Conservation (phyloP, 1,284 basidiomycete species). For the Leccinum variabile region DNA sequence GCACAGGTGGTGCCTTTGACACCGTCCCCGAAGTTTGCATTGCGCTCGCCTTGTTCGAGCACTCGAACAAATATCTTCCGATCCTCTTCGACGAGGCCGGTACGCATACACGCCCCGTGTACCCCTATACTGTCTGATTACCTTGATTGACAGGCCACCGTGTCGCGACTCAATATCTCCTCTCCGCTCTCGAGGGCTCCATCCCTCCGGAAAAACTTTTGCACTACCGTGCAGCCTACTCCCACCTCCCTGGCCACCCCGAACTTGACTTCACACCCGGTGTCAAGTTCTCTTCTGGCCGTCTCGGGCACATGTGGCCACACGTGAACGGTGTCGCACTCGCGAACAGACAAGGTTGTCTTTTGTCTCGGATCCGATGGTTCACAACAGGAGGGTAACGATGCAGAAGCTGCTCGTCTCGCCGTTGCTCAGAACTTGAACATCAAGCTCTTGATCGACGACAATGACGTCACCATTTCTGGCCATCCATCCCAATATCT, state of each 20-base stretch:
- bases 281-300: constrained; percentile 84
- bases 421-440: constrained; percentile 80
- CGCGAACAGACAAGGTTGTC: constrained; percentile 72
- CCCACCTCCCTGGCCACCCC: constrained; percentile 83
- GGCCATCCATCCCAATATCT: constrained; percentile 84
- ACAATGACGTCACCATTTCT: constrained; percentile 86
- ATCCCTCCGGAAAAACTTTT: constrained; percentile 74
- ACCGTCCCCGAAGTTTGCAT: constrained; percentile 82
- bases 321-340: constrained; percentile 80
- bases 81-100: constrained; percentile 79
- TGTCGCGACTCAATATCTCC: constrained; percentile 83
- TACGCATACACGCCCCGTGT: constrained; percentile 34
- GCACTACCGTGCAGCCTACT: constrained; percentile 81
- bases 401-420: constrained; percentile 83
- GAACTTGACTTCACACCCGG: constrained; percentile 84
- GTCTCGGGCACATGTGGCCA: constrained; percentile 82
- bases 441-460: constrained; percentile 82
- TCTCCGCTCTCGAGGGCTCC: constrained; percentile 72
- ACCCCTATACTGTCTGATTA: constrained; percentile 4
- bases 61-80: constrained; percentile 61
- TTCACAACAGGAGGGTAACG: constrained; percentile 86
- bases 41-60: constrained; percentile 67
- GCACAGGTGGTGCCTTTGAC: constrained; percentile 75
- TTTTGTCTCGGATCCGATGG: constrained; percentile 86
- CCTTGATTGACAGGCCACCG: constrained; percentile 62